These are phyloP conservation scores for Pyricularia sp. DNA, from an alignment of 2,329 filamentous ascomycete genomes.

Conservation along the genomic window DNA sequence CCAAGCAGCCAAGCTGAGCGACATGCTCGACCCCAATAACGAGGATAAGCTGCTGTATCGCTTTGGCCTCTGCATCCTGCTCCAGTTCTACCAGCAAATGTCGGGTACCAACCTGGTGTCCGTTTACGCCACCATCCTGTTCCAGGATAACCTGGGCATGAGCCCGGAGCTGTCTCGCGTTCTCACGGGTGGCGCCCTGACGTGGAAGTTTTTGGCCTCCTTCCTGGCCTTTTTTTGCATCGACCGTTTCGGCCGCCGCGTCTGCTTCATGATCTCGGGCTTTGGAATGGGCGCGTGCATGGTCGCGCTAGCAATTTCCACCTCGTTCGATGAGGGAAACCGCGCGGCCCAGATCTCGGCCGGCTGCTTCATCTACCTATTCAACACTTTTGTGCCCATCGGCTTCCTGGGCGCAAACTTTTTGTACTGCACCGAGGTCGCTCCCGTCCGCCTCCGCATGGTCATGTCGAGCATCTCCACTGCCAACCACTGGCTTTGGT, in stretches of 20 bases:
- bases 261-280: constrained; percentile 42
- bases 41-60: constrained; percentile 40
- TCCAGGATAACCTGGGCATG: constrained; percentile 29
- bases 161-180: constrained; percentile 25
- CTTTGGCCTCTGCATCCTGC: constrained; percentile 36
- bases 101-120: constrained; percentile 35
- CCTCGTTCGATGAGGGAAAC: constrained; percentile 34
- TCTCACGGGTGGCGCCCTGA: constrained; percentile 37
- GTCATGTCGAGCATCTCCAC: constrained; percentile 47
- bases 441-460: constrained; percentile 38
- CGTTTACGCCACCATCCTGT: constrained; percentile 32
- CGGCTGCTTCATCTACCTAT: constrained; percentile 47
- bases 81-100: constrained; percentile 43
- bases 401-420: constrained; percentile 51
- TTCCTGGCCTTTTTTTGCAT: constrained; percentile 39
- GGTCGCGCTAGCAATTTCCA: constrained; percentile 40
- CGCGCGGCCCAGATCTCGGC: constrained; percentile 37
- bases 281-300: constrained; percentile 46
- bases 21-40: constrained; percentile 35
- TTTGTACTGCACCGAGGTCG: constrained; percentile 49
- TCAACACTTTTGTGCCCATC: constrained; percentile 50
- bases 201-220: constrained; percentile 45
- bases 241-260: constrained; percentile 38
- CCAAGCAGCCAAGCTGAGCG: constrained; percentile 25
- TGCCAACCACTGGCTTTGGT: constrained; percentile 42